Evolutionary conservation across 2,329 filamentous ascomycete genomes (phyloP), one percentile per base, ranked within the genome.

Genomic region (Fusarium oligoseptatum): DNA sequence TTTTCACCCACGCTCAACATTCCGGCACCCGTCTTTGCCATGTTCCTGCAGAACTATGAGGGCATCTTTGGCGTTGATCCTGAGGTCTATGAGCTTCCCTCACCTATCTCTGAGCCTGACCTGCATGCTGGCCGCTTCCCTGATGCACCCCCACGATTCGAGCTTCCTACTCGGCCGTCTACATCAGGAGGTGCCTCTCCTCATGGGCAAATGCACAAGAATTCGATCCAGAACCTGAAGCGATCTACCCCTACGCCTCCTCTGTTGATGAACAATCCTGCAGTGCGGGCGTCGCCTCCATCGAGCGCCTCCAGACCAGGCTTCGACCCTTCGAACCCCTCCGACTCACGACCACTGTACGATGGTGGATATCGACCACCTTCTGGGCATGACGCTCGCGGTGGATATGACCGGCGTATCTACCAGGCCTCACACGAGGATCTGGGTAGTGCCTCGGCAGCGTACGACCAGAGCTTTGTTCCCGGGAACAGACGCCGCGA

Each of bases 1-100:
- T 99, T 99, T 83, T 97, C 97, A 17, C 97, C 97, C 1, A 98
- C 97, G 0, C 88, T 99, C 64, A 98, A 98, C 82, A 98, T 99
- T 50, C 96, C 97, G 0, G 95, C 95, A 0, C 95, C 96, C 0
- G 93, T 99, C 12, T 98, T 99, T 81, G 95, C 95, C 4, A 89
- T 97, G 82, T 97, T 99, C 82, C 88, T 99, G 67, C 95, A 97
- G 74, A 95, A 98, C 79, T 98, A 95, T 80, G 89, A 93, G 72
- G 90, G 89, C 48, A 96, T 99, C 57, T 99, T 98, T 80, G 93
- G 93, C 22, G 88, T 92, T 55, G 87, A 90, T 20, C 89, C 93
- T 0, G 91, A 92, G 75, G 87, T 91, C 61, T 91, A 92, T 66
- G 88, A 91, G 80, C 84, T 90, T 29, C 87, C 88, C 1, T 85